Evolutionary conservation across 2,329 filamentous ascomycete genomes (phyloP).

Genomic region (Diaporthe vexans): DNA sequence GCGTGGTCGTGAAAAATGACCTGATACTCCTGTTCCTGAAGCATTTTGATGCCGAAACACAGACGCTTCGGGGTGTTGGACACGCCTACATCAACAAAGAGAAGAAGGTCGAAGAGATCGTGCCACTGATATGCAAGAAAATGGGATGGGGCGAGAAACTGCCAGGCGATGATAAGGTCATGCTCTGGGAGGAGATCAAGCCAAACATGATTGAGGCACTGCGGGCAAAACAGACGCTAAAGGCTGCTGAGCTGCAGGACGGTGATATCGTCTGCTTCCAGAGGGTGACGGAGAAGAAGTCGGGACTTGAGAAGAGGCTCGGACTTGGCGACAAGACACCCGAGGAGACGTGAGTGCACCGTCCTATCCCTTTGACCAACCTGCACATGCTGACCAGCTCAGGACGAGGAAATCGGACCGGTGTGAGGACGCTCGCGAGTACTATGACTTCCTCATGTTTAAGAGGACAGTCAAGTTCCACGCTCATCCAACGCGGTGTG

Average conservation of each 20-base stretch:
- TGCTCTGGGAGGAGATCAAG: slow-evolving; percentile 98
- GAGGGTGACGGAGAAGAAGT: slow-evolving; percentile 67
- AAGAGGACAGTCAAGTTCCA: slow-evolving; percentile 84
- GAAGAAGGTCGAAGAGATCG: slow-evolving; percentile 89
- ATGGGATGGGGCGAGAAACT: slow-evolving; percentile 90
- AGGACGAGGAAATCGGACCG: slow-evolving; percentile 61
- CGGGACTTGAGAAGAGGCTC: slow-evolving; percentile 55
- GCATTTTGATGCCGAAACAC: slow-evolving; percentile 84
- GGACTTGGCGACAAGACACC: slow-evolving; percentile 53
- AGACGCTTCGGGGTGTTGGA: slow-evolving; percentile 81
- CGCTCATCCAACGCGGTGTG: slow-evolving; percentile 72
- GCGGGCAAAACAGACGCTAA: slow-evolving; percentile 90
- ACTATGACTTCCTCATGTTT: slow-evolving; percentile 94
- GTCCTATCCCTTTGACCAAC: not conserved
- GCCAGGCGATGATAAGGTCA: slow-evolving; percentile 70
- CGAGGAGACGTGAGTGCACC: slow-evolving; percentile 51
- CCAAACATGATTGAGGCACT: slow-evolving; percentile 96
- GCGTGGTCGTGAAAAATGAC: slow-evolving; percentile 71
- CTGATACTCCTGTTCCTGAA: slow-evolving; percentile 91
- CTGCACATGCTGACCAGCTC: slow-evolving; percentile 42
- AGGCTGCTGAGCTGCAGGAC: slow-evolving; percentile 94
- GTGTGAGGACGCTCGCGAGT: slow-evolving; percentile 82
- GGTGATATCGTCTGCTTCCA: slow-evolving; percentile 98
- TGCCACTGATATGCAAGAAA: slow-evolving; percentile 80
- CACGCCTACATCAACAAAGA: slow-evolving; percentile 90